Conservation (phyloP, 371 early-diverging fungal species). For the Dichotomocladium elegans region DNA sequence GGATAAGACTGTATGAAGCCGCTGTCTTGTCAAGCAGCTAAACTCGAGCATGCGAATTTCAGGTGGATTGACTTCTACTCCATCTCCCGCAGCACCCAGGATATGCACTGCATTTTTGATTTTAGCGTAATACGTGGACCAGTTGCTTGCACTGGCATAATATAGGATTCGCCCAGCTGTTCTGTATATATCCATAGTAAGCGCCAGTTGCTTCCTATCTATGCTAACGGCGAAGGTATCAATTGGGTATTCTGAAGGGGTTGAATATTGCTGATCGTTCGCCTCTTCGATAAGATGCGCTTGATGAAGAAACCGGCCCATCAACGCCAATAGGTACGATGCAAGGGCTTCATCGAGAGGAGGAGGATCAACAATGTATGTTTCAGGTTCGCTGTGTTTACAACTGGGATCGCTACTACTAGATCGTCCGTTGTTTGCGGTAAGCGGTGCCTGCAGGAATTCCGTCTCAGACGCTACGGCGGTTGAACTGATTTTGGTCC, state of each 20-base stretch:
- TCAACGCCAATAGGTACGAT: constrained; percentile 56
- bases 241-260: constrained; percentile 20
- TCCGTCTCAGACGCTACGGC: constrained; percentile 4
- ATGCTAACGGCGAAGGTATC: constrained; percentile 6
- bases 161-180: constrained; percentile 69
- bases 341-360: constrained; percentile 70
- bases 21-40: constrained; percentile 18
- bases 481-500: too few species aligned
- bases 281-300: constrained; percentile 35
- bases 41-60: constrained; percentile 32
- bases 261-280: constrained; percentile 12
- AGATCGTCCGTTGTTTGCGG: background rate
- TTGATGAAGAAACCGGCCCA: constrained; percentile 63
- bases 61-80: constrained; percentile 17
- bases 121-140: constrained; percentile 68
- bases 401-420: background rate
- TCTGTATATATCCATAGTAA: constrained; percentile 52
- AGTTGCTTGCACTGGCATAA: constrained; percentile 78
- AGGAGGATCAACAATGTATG: constrained; percentile 52
- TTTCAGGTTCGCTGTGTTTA: background rate
- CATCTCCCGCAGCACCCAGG: constrained; percentile 23
- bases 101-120: constrained; percentile 40
- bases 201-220: constrained; percentile 29
- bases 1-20: constrained; percentile 26
- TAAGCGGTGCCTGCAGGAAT: constrained; percentile 1